These are phyloP conservation scores for Elsinoe fawcettii DNA, from an alignment of 2,329 filamentous ascomycete genomes.

Conservation along the genomic window DNA sequence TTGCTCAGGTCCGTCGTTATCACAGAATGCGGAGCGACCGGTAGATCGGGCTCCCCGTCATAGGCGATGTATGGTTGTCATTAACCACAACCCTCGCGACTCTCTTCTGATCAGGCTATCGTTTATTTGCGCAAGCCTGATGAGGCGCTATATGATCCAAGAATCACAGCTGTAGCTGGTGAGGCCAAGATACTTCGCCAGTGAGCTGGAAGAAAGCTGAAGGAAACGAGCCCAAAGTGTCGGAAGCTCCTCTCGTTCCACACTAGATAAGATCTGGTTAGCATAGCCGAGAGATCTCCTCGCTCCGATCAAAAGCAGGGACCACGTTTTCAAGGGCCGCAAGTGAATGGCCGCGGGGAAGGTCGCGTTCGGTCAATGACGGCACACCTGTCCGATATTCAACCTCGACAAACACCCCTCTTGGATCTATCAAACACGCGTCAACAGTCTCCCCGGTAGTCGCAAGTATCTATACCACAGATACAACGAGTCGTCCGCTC, in stretches of 20 bases:
- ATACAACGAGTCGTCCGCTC: no score
- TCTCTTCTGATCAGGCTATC: no score
- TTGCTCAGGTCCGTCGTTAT: no score
- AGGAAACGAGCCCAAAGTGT: neutral
- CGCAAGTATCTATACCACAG: neutral
- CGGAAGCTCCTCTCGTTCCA: neutral
- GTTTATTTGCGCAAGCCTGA: no score
- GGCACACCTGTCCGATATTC: constrained; percentile 13
- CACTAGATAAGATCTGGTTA: neutral
- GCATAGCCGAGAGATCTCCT: neutral
- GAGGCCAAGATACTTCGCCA: no score
- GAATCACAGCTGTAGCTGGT: no score
- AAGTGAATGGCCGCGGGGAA: constrained; percentile 7
- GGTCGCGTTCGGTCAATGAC: constrained; percentile 5
- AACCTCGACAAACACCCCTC: neutral
- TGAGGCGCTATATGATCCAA: no score
- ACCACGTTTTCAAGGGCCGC: constrained; percentile 7
- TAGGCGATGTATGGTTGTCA: no score
- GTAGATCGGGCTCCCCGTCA: no score
- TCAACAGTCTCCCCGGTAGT: neutral
- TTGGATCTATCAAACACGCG: neutral
- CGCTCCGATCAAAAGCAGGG: neutral
- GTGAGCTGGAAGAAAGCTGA: neutral
- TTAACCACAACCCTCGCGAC: no score
- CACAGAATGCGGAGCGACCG: no score